Conservation (phyloP, 371 early-diverging fungal genomes). For the Mycotypha africana region DNA sequence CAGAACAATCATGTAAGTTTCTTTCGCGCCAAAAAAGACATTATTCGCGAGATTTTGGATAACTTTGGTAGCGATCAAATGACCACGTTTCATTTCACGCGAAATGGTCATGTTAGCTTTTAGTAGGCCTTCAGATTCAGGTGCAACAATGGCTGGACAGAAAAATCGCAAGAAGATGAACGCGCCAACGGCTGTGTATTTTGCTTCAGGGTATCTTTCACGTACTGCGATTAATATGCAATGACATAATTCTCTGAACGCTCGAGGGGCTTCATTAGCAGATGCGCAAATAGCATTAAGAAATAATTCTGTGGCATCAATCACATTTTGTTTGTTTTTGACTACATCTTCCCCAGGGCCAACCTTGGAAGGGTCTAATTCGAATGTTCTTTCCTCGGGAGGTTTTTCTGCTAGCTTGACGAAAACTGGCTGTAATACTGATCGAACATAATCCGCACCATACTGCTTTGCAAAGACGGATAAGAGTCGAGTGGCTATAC, state of each 20-base stretch:
- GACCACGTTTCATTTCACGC: slow-evolving; percentile 70
- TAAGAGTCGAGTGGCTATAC: slow-evolving; percentile 84
- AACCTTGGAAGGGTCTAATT: slow-evolving; percentile 80
- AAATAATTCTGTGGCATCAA: slow-evolving; percentile 68
- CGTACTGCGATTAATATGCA: slow-evolving; percentile 74
- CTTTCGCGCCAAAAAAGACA: slow-evolving; percentile 90
- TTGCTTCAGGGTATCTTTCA: slow-evolving; percentile 82
- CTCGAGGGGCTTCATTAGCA: slow-evolving; percentile 62
- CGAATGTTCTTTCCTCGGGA: slow-evolving; percentile 56
- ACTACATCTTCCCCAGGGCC: slow-evolving; percentile 55
- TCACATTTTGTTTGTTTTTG: slow-evolving; percentile 77
- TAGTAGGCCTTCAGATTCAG: slow-evolving; percentile 61
- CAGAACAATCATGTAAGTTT: slow-evolving; percentile 83
- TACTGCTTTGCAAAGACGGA: slow-evolving; percentile 77
- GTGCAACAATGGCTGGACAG: slow-evolving; percentile 93
- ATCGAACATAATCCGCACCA: slow-evolving; percentile 79
- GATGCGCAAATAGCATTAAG: slow-evolving; percentile 82
- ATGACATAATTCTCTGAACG: slow-evolving; percentile 79
- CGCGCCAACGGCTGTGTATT: slow-evolving; percentile 85
- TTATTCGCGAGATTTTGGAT: slow-evolving; percentile 95
- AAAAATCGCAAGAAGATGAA: slow-evolving; percentile 94
- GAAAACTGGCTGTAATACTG: slow-evolving; percentile 74
- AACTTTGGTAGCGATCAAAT: slow-evolving; percentile 88
- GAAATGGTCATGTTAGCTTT: slow-evolving; percentile 21
- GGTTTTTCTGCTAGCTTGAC: slow-evolving; percentile 46